Base-by-base conservation (phyloP, 352 stramenopile genomes). In the Globisporangium ultimum region DNA sequence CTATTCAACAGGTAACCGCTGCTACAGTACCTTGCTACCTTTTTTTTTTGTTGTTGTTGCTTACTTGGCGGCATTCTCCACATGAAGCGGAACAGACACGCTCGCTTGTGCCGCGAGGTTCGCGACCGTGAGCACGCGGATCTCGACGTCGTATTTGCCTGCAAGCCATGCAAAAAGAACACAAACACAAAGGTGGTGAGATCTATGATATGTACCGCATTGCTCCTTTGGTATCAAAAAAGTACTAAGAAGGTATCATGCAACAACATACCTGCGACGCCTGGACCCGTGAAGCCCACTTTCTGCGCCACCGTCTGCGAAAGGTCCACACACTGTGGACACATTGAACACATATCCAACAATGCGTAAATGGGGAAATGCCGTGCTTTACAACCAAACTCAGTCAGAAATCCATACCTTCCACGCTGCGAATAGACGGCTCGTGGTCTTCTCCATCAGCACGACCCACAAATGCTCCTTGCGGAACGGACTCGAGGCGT, bases 381-480 rank as follows among this genome's bases (percentile, higher is more conserved):
- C n/a, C n/a, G n/a, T n/a, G n/a, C n/a, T n/a, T n/a, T n/a, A n/a
- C n/a, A n/a, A n/a, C n/a, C n/a, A n/a, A n/a, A n/a, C n/a, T n/a
- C n/a, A n/a, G n/a, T n/a, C n/a, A n/a, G n/a, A n/a, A n/a, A n/a
- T n/a, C n/a, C 42, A 8, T 48, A 86, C 75, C 78, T 94, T 92
- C 71, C 77, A 84, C 34, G 82, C 82, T 3, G 77, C 68, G 49
- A 82, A 89, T 2, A 94, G 56, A 13, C 74, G 77, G 4, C 68
- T 80, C 32, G 68, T 80, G 20, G 52, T 66, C 51, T 85, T 87
- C 43, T 94, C 80, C 42, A 80, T 66, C 22, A 91, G 73, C 8
- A 91, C 48, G 41, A 91, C 75, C 80, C 80, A 94, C 22, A 90
- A 42, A 42, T 88, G 72, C 47, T 92, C 84, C 64, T 88, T 88